These are phyloP conservation scores for Diaporthe nobilis DNA, from an alignment of 2,329 filamentous ascomycete genomes.

Conservation along the genomic window DNA sequence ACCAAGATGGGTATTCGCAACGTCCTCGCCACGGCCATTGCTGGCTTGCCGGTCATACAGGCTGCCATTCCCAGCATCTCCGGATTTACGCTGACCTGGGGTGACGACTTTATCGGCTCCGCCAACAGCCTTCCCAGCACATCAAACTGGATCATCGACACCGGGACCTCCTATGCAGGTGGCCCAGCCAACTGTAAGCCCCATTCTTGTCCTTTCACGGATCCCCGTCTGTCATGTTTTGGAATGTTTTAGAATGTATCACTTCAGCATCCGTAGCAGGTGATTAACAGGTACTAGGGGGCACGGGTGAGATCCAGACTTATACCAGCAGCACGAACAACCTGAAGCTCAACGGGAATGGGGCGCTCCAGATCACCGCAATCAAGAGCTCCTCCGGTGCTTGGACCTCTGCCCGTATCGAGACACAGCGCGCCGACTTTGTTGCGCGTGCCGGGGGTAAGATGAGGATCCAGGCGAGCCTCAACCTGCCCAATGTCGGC, in stretches of 20 bases:
- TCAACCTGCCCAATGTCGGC: conserved; percentile 21
- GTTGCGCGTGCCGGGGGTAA: conserved; percentile 52
- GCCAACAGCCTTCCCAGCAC: conserved; percentile 49
- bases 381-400: conserved; percentile 47
- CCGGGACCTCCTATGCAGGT: conserved; percentile 62
- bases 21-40: conserved; percentile 10
- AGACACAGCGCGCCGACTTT: conserved; percentile 57
- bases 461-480: conserved; percentile 58
- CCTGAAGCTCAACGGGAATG: conserved; percentile 54
- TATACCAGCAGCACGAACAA: conserved; percentile 60
- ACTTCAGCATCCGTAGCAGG: too few relatives aligned
- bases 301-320: conserved; percentile 62
- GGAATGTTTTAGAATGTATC: too few relatives aligned
- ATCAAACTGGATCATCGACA: conserved; percentile 59
- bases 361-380: conserved; percentile 55
- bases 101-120: conserved; percentile 21
- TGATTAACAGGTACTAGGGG: conserved; percentile 45
- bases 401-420: conserved; percentile 68
- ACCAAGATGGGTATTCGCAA: conserved; percentile 15
- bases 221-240: too few relatives aligned
- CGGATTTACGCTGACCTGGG: conserved; percentile 24
- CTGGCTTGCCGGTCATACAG: conserved; percentile 1
- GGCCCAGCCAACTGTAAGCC: conserved; percentile 56
- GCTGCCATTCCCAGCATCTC: conserved; percentile 23
- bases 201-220: too few relatives aligned